Evolutionary conservation across 371 early-diverging fungal genomes (phyloP).

Genomic region (Nematocida sp.): DNA sequence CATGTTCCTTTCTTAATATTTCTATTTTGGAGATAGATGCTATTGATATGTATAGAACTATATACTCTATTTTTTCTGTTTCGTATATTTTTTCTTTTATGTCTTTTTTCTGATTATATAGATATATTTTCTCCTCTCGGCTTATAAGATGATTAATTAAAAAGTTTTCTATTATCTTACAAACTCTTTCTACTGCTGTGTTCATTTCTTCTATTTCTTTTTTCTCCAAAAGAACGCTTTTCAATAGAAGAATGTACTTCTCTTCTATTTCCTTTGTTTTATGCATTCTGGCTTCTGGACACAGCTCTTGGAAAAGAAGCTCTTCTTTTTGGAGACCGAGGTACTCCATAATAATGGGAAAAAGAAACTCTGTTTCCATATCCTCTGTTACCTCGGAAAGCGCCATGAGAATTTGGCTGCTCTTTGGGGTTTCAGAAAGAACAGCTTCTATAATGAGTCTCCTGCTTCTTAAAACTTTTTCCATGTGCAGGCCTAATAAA

Average conservation of each 20-base stretch:
- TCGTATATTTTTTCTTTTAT: neutral
- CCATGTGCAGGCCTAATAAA: no score
- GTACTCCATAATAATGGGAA: slow-evolving; percentile 6
- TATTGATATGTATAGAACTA: neutral
- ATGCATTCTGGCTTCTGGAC: neutral
- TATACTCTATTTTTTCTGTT: neutral
- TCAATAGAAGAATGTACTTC: slow-evolving; percentile 5
- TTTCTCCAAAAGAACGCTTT: neutral
- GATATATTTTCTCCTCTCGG: slow-evolving; percentile 41
- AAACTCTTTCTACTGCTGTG: neutral
- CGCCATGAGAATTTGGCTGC: neutral
- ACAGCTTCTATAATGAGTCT: neutral
- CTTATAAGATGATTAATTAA: neutral
- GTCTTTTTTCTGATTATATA: slow-evolving; percentile 4
- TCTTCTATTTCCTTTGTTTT: neutral
- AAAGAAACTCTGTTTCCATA: neutral
- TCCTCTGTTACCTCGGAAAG: neutral
- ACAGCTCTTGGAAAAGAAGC: neutral
- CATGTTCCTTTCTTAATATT: slow-evolving; percentile 24
- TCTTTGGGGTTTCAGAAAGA: neutral
- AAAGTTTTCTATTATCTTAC: slow-evolving; percentile 2
- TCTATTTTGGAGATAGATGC: neutral
- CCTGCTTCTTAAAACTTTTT: slow-evolving; percentile 1
- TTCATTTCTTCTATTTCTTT: slow-evolving; percentile 4
- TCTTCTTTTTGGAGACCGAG: slow-evolving; percentile 7